phyloP scores from a whole-genome alignment of 106 monocot genomes.

The Dioscorea zingiberensis region DNA sequence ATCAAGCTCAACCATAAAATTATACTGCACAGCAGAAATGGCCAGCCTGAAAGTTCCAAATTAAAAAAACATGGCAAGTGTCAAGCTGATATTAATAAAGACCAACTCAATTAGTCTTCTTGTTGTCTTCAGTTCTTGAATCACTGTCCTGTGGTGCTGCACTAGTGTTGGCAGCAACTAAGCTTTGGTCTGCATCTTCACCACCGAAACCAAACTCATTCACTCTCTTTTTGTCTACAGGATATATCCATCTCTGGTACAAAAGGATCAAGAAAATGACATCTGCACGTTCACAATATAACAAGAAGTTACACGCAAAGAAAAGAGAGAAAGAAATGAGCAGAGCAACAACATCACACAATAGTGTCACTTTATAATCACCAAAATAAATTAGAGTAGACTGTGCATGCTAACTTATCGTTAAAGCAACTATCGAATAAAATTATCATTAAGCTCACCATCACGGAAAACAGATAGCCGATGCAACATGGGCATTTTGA shows the following conservation, averaged over 20 bases:
- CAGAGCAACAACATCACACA: not conserved
- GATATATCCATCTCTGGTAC: conserved; percentile 94
- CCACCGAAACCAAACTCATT: conserved; percentile 99
- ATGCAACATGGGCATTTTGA: conserved; percentile 97
- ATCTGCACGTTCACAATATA: conserved; percentile 52
- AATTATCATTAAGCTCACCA: conserved; percentile 32
- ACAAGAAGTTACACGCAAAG: not conserved
- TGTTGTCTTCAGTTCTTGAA: conserved; percentile 29
- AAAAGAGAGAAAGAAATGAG: not conserved
- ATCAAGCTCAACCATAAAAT: conserved; percentile 5
- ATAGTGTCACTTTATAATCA: not conserved
- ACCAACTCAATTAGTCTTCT: conserved; percentile 67
- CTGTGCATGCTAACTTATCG: not conserved
- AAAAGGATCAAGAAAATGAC: conserved; percentile 90
- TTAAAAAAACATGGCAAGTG: not conserved
- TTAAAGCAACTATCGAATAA: not conserved
- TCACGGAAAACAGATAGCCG: conserved; percentile 95
- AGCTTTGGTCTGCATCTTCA: conserved; percentile 47
- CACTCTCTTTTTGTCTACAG: conserved; percentile 80
- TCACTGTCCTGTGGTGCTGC: conserved; percentile 15
- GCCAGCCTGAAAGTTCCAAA: not conserved
- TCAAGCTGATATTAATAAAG: no score
- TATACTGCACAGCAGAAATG: not conserved
- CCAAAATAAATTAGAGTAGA: not conserved
- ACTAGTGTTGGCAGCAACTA: conserved; percentile 16